Conservation (phyloP, 2,329 filamentous ascomycete species). For the Leptographium radiaticola region DNA sequence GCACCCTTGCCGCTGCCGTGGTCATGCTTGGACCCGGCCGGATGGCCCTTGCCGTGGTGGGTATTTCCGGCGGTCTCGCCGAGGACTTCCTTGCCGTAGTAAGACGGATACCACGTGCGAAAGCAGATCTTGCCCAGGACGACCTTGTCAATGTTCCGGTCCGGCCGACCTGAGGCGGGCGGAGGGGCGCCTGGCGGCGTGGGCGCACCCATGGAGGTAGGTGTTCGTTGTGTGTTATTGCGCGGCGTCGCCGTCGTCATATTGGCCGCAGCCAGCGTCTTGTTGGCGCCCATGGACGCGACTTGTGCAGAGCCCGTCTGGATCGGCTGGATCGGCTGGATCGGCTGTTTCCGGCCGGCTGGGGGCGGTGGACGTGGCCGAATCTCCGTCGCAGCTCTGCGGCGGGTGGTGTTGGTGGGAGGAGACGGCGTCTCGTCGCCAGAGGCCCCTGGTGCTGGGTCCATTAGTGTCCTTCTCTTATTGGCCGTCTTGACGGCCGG, state of each 20-base stretch:
- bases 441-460: neutral
- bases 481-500: neutral
- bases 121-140: slow-evolving; percentile 76
- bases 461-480: neutral
- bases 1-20: slow-evolving; percentile 5
- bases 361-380: neutral
- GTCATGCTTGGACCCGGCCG: neutral
- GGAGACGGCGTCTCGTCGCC: neutral
- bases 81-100: slow-evolving; percentile 63
- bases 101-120: slow-evolving; percentile 85
- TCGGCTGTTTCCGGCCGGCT: neutral
- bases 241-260: neutral
- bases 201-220: neutral
- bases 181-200: slow-evolving; percentile 12
- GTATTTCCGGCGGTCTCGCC: slow-evolving; percentile 29
- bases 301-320: neutral
- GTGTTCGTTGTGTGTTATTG: neutral
- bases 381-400: neutral
- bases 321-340: neutral
- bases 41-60: slow-evolving; percentile 4
- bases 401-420: neutral
- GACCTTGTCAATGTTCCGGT: slow-evolving; percentile 76
- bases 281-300: neutral
- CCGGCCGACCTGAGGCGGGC: slow-evolving; percentile 27
- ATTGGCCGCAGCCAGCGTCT: neutral